phyloP scores from a whole-genome alignment of 805 yeast genomes.

The Teunomyces aglyptinius region DNA sequence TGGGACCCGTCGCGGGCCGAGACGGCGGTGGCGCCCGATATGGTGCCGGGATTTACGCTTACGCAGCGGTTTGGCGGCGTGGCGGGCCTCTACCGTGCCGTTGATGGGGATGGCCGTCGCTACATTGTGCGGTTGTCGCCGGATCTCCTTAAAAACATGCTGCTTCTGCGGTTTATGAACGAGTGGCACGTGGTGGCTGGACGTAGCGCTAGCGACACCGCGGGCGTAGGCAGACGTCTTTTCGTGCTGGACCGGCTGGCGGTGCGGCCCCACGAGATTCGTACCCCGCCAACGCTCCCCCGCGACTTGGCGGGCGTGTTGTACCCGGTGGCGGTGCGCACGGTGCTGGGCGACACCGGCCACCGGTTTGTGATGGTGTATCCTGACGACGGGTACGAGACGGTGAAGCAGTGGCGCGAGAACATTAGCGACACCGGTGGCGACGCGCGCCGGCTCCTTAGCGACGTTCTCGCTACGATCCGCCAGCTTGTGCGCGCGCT shows the following conservation, averaged over 20 bases:
- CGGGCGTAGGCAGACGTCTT: slow-evolving; percentile 7
- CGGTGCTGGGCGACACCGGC: neutral
- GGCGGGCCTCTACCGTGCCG: slow-evolving; percentile 18
- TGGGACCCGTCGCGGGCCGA: slow-evolving; percentile 9
- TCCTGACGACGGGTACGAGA: slow-evolving; percentile 8
- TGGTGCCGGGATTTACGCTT: slow-evolving; percentile 24
- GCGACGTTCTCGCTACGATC: slow-evolving; percentile 16
- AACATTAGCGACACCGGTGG: no score
- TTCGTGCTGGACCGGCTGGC: slow-evolving; percentile 7
- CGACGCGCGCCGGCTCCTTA: neutral
- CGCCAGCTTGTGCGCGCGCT: slow-evolving; percentile 21
- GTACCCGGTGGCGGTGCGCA: slow-evolving; percentile 23
- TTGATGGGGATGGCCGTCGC: slow-evolving; percentile 10
- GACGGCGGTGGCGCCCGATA: slow-evolving; percentile 13
- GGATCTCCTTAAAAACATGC: slow-evolving; percentile 16
- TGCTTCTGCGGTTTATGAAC: slow-evolving; percentile 28
- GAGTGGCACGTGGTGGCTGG: slow-evolving; percentile 36
- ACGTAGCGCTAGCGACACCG: slow-evolving; percentile 14
- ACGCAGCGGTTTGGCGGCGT: slow-evolving; percentile 14
- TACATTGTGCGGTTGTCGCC: slow-evolving; percentile 25
- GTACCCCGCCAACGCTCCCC: slow-evolving; percentile 26
- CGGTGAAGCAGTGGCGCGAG: slow-evolving; percentile 5
- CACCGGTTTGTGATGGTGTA: slow-evolving; percentile 9
- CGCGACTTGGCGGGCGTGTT: slow-evolving; percentile 24
- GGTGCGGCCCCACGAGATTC: neutral